A percentile compares a stretch with the other conserved stretches of the same genome.
phyloP scores from a whole-genome alignment of 495 filamentous ascomycete genomes.

The Astrocystis sublimbata region DNA sequence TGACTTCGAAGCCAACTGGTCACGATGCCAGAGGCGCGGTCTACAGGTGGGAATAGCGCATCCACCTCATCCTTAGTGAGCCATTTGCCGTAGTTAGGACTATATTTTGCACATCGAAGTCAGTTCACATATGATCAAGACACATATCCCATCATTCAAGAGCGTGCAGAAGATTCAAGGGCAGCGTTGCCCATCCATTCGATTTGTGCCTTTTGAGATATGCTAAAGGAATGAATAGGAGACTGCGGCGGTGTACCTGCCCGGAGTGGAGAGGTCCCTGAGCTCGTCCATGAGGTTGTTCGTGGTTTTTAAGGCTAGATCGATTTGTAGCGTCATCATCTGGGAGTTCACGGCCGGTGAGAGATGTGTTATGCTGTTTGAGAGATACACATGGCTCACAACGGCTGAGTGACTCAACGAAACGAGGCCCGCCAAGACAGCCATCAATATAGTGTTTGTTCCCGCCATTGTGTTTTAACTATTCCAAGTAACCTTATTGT shows the following conservation, averaged over 20 bases:
- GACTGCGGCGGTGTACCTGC: no score
- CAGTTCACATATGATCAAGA: no score
- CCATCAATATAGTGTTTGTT: background rate
- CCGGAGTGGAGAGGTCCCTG: conserved; percentile 55
- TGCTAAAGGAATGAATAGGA: no score
- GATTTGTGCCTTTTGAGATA: no score
- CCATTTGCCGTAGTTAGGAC: conserved; percentile 53
- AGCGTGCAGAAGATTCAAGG: no score
- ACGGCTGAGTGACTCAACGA: background rate
- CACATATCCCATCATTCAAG: no score
- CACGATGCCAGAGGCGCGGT: conserved; percentile 35
- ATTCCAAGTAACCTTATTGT: background rate
- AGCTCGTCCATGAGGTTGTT: conserved; percentile 50
- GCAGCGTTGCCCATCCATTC: no score
- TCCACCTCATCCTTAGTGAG: conserved; percentile 49
- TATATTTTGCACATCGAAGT: no score
- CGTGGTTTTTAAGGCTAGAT: conserved; percentile 37
- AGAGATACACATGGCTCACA: conserved; percentile 4
- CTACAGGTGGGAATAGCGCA: conserved; percentile 45
- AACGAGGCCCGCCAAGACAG: background rate
- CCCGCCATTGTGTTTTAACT: background rate
- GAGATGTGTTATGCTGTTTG: background rate
- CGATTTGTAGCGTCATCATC: conserved; percentile 35
- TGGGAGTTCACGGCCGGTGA: conserved; percentile 7
- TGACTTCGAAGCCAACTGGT: conserved; percentile 48